Evolutionary conservation across 2,329 filamentous ascomycete species (phyloP).

Genomic region (Fusarium sp.): DNA sequence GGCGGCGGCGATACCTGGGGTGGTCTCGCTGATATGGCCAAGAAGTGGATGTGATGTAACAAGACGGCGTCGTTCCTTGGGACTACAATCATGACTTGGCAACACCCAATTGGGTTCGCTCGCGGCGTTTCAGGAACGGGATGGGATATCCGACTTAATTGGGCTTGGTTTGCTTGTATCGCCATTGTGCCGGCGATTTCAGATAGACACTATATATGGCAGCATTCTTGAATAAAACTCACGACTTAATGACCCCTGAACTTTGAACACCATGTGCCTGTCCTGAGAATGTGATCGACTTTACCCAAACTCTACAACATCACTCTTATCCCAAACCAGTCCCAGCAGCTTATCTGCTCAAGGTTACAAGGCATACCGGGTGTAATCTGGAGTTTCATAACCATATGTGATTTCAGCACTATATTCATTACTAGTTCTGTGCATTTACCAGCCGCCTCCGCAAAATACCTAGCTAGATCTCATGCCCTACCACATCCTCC

Average conservation of each 20-base stretch:
- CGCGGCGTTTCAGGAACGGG: constrained; percentile 44
- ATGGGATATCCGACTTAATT: constrained; percentile 22
- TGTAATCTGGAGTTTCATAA: not conserved
- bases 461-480: constrained; percentile 42
- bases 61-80: constrained; percentile 18
- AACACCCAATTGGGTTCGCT: constrained; percentile 27
- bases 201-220: constrained; percentile 23
- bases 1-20: constrained; percentile 54
- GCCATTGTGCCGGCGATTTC: constrained; percentile 9
- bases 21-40: constrained; percentile 57
- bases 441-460: constrained; percentile 42
- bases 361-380: constrained; percentile 16
- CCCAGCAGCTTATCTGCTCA: not conserved
- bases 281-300: constrained; percentile 26
- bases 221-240: constrained; percentile 39
- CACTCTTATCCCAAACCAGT: constrained; percentile 7
- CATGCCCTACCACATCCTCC: constrained; percentile 25
- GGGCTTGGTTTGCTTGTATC: constrained; percentile 18
- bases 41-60: constrained; percentile 58
- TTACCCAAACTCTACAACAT: constrained; percentile 2
- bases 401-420: constrained; percentile 40
- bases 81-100: constrained; percentile 10
- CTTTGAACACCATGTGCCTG: constrained; percentile 2
- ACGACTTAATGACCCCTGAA: constrained; percentile 39
- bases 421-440: constrained; percentile 53